These are phyloP conservation scores for Bolboschoenus planiculmis DNA, from an alignment of 176 grass and related monocot genomes.

Conservation along the genomic window DNA sequence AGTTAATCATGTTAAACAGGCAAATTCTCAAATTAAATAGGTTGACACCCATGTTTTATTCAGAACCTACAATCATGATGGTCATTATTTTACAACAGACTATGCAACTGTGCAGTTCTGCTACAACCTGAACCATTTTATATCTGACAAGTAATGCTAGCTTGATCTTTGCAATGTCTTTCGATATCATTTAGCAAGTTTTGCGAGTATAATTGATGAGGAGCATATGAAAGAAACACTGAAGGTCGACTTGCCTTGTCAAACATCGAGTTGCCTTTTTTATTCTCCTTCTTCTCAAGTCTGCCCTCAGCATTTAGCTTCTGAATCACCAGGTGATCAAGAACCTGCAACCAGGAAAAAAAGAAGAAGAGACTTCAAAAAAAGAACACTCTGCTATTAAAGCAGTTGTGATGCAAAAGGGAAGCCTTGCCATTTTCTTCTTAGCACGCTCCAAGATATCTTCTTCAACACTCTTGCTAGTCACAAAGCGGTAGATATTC, in stretches of 20 bases:
- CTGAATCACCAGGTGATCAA: slow-evolving; percentile 99
- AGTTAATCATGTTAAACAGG: neutral
- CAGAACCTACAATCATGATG: neutral
- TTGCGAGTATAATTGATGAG: neutral
- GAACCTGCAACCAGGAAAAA: slow-evolving; percentile 49
- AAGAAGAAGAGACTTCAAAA: neutral
- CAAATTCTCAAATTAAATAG: neutral
- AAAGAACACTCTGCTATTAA: neutral
- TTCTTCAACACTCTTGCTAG: slow-evolving; percentile 98
- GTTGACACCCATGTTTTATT: neutral
- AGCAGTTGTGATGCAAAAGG: neutral
- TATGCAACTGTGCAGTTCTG: neutral
- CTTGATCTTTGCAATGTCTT: neutral
- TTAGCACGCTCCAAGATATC: slow-evolving; percentile 98
- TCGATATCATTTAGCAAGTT: neutral
- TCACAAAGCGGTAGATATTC: slow-evolving; percentile 97
- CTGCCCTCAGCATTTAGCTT: slow-evolving; percentile 98
- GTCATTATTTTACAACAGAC: neutral
- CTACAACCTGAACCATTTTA: neutral
- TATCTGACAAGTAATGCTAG: neutral
- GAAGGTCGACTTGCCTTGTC: slow-evolving; percentile 56
- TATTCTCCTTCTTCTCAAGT: slow-evolving; percentile 99
- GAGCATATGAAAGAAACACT: neutral
- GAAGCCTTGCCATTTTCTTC: slow-evolving; percentile 73
- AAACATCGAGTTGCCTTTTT: slow-evolving; percentile 92